These are phyloP conservation scores for Lentinus tigrinus DNA, from an alignment of 768 basidiomycete genomes.

Conservation along the genomic window DNA sequence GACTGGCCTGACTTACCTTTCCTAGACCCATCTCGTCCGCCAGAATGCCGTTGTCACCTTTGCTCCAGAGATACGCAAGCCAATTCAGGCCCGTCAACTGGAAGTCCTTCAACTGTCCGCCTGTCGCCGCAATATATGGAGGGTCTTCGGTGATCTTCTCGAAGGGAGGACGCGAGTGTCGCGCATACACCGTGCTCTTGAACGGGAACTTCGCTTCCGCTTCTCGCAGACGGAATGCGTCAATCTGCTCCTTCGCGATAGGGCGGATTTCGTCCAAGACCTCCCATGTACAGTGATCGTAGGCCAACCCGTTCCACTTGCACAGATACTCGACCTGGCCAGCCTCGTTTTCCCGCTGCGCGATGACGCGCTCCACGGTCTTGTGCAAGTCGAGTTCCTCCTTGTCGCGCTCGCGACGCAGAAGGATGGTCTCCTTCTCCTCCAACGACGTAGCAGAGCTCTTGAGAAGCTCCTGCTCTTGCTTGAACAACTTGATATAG, in stretches of 20 bases:
- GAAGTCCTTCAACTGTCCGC: constrained; percentile 93
- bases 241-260: constrained; percentile 76
- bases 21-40: constrained; percentile 99
- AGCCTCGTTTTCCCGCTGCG: constrained; percentile 64
- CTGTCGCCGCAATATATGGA: constrained; percentile 73
- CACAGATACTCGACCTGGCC: constrained; percentile 82
- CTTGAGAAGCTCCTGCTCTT: constrained; percentile 63
- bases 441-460: constrained; percentile 74
- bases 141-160: constrained; percentile 86
- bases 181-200: constrained; percentile 71
- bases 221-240: constrained; percentile 75
- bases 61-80: constrained; percentile 95
- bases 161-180: constrained; percentile 73
- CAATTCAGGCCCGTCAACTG: constrained; percentile 98
- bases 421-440: constrained; percentile 83
- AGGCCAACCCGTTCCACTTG: constrained; percentile 95
- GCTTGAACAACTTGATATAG: constrained; percentile 91
- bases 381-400: constrained; percentile 91
- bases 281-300: constrained; percentile 98
- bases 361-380: constrained; percentile 87
- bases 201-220: constrained; percentile 80
- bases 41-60: constrained; percentile 93
- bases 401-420: constrained; percentile 88
- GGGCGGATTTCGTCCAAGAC: constrained; percentile 72
- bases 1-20: constrained; percentile 50